Evolutionary conservation across 306 rosid genomes (phyloP), one percentile per base, ranked within the genome.

Genomic region (Vigna nakashimae): DNA sequence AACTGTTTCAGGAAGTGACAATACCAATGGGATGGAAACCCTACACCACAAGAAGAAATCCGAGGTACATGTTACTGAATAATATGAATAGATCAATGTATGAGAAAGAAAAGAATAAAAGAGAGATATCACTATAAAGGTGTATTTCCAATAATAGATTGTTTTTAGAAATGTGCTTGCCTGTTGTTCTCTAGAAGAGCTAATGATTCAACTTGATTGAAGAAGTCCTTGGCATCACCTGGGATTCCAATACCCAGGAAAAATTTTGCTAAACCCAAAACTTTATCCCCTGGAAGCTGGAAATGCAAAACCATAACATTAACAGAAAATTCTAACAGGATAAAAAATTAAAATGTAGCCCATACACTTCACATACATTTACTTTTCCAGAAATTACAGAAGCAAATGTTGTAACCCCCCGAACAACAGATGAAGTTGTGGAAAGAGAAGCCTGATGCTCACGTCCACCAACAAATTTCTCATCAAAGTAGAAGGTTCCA

Each of bases 161-260:
- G 71, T 56, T 56, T 32, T 51, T 53, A 14, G 55, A 77, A 76
- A 75, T 76, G 63, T 62, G 83, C 90, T 88, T 84, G 71, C 99
- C 88, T 90, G 80, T 89, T 96, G 83, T 67, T 90, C 82, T 96
- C 98, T 79, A 96, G 82, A 83, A 82, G 77, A 79, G 98, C 88
- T 76, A 96, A 86, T 30, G 97, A 87, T 74, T 96, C 97, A 74
- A 96, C 75, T 86, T 96, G 99, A 84, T 93, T 62, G 83, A 91
- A 96, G 60, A 96, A 91, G 82, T 93, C 98, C 71, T 88, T 91
- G 50, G 94, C 76, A 87, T 93, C 91, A 67, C 99, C 98, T 36
- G 98, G 99, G 86, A 93, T 76, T 77, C 99, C 99, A 58, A 93
- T 85, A 71, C 97, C 94, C 63, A 96, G 91, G 80, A 96, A 90